These are phyloP conservation scores for Umbelopsis sp. DNA, from an alignment of 192 early-diverging fungal genomes.

Conservation along the genomic window DNA sequence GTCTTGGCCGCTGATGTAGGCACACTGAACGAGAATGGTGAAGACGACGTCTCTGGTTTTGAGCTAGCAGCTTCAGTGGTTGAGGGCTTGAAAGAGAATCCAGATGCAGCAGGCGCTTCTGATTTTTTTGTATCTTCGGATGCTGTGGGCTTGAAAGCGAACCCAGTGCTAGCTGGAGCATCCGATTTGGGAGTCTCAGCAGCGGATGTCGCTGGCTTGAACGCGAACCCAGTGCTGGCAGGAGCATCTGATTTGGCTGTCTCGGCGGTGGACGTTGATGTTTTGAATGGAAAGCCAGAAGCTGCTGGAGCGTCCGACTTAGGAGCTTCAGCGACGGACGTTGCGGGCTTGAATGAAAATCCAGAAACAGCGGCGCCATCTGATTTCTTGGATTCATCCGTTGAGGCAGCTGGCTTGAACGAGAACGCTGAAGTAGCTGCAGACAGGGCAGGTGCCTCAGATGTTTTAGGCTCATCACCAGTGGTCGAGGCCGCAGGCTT, in stretches of 20 bases:
- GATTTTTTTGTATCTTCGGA: background rate
- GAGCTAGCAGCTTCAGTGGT: background rate
- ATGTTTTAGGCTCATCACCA: no score
- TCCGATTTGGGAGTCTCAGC: background rate
- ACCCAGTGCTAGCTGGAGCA: background rate
- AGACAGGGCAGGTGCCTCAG: background rate
- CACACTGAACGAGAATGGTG: background rate
- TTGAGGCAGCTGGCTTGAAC: no score
- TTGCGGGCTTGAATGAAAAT: background rate
- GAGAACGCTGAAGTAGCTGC: background rate
- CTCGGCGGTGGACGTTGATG: no score
- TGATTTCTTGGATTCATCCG: background rate
- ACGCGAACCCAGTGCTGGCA: no score
- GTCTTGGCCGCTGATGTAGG: background rate
- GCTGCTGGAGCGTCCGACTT: background rate
- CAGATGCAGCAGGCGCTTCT: background rate
- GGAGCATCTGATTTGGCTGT: background rate
- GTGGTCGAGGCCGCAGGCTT: no score
- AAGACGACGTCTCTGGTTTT: background rate
- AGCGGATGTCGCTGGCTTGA: background rate
- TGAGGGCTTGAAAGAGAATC: conserved; percentile 16
- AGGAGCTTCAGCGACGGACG: background rate
- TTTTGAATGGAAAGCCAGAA: background rate
- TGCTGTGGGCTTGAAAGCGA: background rate
- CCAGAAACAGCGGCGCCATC: background rate